Evolutionary conservation across 306 rosid genomes (phyloP), one percentile per base, ranked within the genome.

Genomic region (Vigna reflexopilosa): DNA sequence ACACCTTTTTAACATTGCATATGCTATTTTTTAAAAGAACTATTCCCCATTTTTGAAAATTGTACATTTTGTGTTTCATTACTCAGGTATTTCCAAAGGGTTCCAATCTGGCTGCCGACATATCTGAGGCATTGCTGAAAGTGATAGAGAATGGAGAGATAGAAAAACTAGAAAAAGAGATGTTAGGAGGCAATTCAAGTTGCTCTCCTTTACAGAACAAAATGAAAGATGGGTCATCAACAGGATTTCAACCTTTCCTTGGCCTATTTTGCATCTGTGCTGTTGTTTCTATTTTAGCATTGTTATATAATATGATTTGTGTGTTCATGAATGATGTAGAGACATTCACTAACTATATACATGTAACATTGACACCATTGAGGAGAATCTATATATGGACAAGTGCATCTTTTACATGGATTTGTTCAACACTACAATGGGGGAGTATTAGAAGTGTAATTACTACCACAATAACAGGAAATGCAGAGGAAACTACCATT

Each of bases 141-240:
- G 72, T 73, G 75, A 66, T 80, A 56, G 84, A 80, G 48, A 55
- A 12, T 74, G 71, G 80, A 74, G 70, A 67, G 67, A 74, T 36
- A 9, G 76, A 66, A 44, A 36, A 80, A 34, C 76, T 80, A 3
- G 84, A 80, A 80, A 67, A 67, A 51, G 57, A 51, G 9, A 51
- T 51, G 57, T 20, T 51, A 10, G 81, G 19, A 54, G 30, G 24
- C 7, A 28, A 34, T 26, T 1, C 15, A 19, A 65, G 4, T 20
- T 80, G 84, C 28, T 65, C 69, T 44, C 14, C 20, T 44, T 6
- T 7, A 30, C 36, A 66, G 5, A 55, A 12, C 44, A 73, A 65
- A 19, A 34, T 36, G 16, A 73, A 73, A 19, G 28, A 32, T 4
- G 6, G 6, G 5, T 8, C 54, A 32, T 20, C 76, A 0, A 73